Conservation (phyloP, 495 filamentous ascomycete species). For the Aspergillus saccharolyticus region DNA sequence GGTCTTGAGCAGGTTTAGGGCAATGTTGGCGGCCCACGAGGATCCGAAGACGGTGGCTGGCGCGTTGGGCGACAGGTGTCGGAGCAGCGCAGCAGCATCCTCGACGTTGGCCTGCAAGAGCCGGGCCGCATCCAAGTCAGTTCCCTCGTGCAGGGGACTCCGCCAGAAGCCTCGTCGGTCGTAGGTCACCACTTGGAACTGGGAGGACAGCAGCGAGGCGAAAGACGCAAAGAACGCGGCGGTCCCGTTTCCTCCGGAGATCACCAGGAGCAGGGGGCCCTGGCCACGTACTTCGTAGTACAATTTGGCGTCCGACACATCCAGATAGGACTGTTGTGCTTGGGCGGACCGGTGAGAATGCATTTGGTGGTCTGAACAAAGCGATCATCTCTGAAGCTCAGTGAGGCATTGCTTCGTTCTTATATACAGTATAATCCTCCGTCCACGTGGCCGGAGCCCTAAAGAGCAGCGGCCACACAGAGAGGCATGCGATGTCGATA, state of each 20-base stretch:
- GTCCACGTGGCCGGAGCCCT: too few relatives aligned
- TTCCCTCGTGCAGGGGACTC: not conserved
- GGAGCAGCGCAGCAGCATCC: not conserved
- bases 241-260: constrained; percentile 7
- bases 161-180: constrained; percentile 11
- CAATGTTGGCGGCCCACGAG: not conserved
- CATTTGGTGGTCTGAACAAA: not conserved
- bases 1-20: not conserved
- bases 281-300: constrained; percentile 9
- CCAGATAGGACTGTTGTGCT: not conserved
- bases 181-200: constrained; percentile 9
- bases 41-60: not conserved
- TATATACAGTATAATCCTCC: too few relatives aligned
- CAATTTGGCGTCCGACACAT: not conserved
- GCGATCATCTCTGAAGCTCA: too few relatives aligned
- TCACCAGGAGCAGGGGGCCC: constrained; percentile 9
- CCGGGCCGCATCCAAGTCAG: not conserved
- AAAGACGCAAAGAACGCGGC: constrained; percentile 2
- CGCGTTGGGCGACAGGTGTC: not conserved
- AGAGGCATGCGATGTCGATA: too few relatives aligned
- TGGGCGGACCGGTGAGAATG: not conserved
- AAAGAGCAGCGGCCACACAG: too few relatives aligned
- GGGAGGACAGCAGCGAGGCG: constrained; percentile 1
- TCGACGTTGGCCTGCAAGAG: not conserved
- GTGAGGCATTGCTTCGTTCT: too few relatives aligned